Conservation (phyloP, 495 filamentous ascomycete genomes). For the Lindgomyces ingoldianus region DNA sequence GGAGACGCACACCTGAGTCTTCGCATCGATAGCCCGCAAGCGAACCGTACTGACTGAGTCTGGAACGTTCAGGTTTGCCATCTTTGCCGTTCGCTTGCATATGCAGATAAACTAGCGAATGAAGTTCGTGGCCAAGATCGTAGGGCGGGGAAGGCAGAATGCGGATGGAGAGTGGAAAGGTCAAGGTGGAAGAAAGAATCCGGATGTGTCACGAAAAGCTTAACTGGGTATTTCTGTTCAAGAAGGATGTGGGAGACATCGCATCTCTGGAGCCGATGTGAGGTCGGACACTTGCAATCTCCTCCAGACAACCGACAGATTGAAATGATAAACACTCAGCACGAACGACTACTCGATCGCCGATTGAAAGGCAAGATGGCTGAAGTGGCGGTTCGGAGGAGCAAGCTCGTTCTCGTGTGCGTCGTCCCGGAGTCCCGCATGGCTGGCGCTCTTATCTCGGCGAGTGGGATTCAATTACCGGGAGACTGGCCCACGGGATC, state of each 20-base stretch:
- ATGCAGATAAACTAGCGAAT: not conserved
- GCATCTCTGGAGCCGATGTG: not conserved
- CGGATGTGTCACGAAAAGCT: not conserved
- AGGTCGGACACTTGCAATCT: not conserved
- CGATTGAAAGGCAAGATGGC: not conserved
- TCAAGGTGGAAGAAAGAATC: not conserved
- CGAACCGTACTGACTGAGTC: constrained; percentile 38
- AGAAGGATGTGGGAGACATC: not conserved
- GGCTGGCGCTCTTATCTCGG: not conserved
- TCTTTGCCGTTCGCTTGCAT: not conserved
- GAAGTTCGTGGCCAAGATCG: no score
- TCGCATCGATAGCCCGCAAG: constrained; percentile 47
- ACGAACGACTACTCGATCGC: no score
- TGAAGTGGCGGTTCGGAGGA: no score
- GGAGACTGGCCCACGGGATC: not conserved
- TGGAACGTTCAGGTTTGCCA: constrained; percentile 24
- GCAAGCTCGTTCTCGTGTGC: no score
- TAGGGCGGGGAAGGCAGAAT: not conserved
- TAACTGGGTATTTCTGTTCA: not conserved
- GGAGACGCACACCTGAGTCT: constrained; percentile 40
- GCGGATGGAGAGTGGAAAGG: not conserved
- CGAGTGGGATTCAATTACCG: not conserved
- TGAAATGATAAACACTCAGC: no score
- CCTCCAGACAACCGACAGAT: not conserved
- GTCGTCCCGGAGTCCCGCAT: not conserved